Evolutionary conservation across 768 basidiomycete genomes (phyloP), one percentile per base, ranked within the genome.

Genomic region (Termitomyces sp.): DNA sequence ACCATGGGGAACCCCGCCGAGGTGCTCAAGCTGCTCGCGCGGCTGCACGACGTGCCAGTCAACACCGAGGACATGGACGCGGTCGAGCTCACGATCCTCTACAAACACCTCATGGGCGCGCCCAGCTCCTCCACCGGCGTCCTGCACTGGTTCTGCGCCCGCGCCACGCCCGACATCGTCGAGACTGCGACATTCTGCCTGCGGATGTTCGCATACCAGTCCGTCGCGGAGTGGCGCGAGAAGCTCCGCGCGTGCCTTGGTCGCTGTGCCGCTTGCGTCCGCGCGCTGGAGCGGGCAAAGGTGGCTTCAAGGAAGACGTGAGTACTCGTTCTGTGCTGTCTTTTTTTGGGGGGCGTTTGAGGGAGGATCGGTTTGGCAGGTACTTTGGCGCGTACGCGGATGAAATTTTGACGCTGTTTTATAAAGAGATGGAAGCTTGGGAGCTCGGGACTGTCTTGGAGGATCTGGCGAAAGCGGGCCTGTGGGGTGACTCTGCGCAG

Each of bases 131-230:
- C 71, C 33, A 66, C 68, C 45, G 77, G 78, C 50, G 69, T 73
- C 33, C 60, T 80, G 54, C 94, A 97, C 65, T 95, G 92, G 92
- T 95, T 89, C 68, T 97, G 94, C 69, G 69, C 73, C 29, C 77
- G 79, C 37, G 87, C 86, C 4, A 73, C 81, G 33, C 67, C 77
- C 9, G 72, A 82, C 34, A 85, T 81, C 0, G 69, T 79, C 9
- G 86, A 83, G 57, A 83, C 87, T 2, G 92, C 94, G 0, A 85
- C 84, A 0, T 97, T 94, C 72, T 79, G 92, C 50, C 75, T 96
- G 37, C 83, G 93, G 51, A 71, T 97, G 39, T 87, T 89, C 67
- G 93, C 93, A 10, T 97, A 92, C 64, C 73, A 80, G 53, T 80
- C 82, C 31, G 86, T 90, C 3, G 76, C 79, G 2, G 68, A 73